These are phyloP conservation scores for Suillus lakei DNA, from an alignment of 768 basidiomycete genomes.

Conservation along the genomic window DNA sequence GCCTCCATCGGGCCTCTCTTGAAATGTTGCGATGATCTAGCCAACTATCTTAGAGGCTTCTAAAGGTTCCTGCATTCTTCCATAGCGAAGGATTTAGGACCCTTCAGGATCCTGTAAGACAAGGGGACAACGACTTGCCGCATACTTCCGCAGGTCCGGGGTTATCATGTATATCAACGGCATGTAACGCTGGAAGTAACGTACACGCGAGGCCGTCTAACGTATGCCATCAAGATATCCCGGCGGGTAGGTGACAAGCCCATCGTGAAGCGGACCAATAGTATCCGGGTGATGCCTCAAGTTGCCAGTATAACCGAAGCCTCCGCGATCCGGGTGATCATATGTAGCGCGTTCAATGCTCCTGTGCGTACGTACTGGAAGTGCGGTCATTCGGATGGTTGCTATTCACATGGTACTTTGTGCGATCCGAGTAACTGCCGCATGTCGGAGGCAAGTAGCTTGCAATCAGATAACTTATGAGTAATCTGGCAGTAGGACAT, in stretches of 20 bases:
- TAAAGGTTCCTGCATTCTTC: no score
- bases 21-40: neutral
- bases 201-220: neutral
- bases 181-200: neutral
- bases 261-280: neutral
- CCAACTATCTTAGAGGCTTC: no score
- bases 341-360: neutral
- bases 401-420: neutral
- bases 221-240: neutral
- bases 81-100: neutral
- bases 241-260: neutral
- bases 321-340: neutral
- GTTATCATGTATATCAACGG: neutral
- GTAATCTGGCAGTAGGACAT: no score
- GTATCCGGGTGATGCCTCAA: neutral
- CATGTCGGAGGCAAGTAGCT: no score
- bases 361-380: neutral
- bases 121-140: neutral
- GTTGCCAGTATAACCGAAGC: neutral
- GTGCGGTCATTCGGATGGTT: neutral
- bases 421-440: neutral
- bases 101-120: neutral
- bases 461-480: no score
- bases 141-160: neutral
- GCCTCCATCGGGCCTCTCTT: neutral